These are phyloP conservation scores for Neovahlkampfia damariscottae DNA, from an alignment of 78 protist species.

Conservation along the genomic window DNA sequence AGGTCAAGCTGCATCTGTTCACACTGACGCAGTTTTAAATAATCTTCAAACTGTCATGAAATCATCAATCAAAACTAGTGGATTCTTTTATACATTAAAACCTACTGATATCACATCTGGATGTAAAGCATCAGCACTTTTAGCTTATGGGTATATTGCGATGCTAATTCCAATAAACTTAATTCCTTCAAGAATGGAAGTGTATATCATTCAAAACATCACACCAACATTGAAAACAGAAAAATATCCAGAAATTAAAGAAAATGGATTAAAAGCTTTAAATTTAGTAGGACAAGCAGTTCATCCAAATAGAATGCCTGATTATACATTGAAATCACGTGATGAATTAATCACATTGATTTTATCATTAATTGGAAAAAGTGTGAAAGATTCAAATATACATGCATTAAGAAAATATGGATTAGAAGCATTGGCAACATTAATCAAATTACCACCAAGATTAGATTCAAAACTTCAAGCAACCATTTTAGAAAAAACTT, in stretches of 20 bases:
- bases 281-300: neutral
- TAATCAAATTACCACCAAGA: neutral
- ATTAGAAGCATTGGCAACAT: neutral
- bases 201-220: neutral
- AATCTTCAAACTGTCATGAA: slow-evolving; percentile 10
- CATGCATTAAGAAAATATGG: neutral
- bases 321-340: neutral
- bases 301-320: neutral
- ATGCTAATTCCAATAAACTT: neutral
- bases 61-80: neutral
- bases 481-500: neutral
- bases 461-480: neutral
- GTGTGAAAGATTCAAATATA: neutral
- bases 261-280: neutral
- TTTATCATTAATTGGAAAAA: neutral
- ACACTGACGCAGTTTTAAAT: slow-evolving; percentile 22
- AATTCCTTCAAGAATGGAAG: neutral
- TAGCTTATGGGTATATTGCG: slow-evolving; percentile 13
- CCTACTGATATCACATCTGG: slow-evolving; percentile 5
- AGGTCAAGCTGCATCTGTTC: neutral
- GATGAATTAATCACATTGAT: neutral
- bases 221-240: neutral
- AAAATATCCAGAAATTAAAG: neutral
- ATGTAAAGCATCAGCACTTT: slow-evolving; percentile 14
- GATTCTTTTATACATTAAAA: neutral